Evolutionary conservation across 495 filamentous ascomycete species (phyloP), one percentile per base, ranked within the genome.

Genomic region (Penicillium atrosanguineum): DNA sequence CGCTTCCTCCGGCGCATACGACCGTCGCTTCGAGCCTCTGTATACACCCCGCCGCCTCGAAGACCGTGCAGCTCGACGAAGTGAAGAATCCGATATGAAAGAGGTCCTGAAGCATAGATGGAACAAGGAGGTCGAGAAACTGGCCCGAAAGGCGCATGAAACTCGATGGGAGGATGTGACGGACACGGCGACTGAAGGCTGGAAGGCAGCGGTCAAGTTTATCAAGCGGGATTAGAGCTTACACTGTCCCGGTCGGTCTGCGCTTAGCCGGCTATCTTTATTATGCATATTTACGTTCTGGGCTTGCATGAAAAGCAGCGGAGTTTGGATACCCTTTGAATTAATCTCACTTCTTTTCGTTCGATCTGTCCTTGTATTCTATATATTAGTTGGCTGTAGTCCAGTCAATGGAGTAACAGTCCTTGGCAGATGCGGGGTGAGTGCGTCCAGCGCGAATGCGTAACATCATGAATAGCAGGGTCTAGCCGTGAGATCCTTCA

Each of bases 91-190:
- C 28, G 74, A 75, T 15, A 71, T 86, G 55, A 63, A 80, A 36
- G 87, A 91, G 61, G 72, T 81, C 8, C 71, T 87, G 59, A 94
- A 94, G 72, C 87, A 91, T 66, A 70, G 79, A 43, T 94, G 89
- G 89, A 93, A 94, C 62, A 69, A 77, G 39, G 89, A 93, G 70
- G 70, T 93, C 26, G 82, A 88, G 64, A 73, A 70, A 38, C 75
- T 84, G 46, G 85, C 86, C n/a, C 75, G 73, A 44, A 87, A 86
- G 80, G 82, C 80, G 40, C 79, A 87, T 65, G 78, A 72, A n/a
- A 81, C 74, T 54, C 79, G 86, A 59, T 88, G 83, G 83, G 70
- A 77, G 40, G 78, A 76, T 47, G 76, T 82, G 39, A 78, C 85
- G 53, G 80, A 85, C 26, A 64, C 67, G 2, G 70, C 68, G 7